A percentile compares a stretch with the other conserved stretches of the same genome.
Evolutionary conservation across 371 early-diverging fungal genomes (phyloP).

Genomic region (Mucor lusitanicus): DNA sequence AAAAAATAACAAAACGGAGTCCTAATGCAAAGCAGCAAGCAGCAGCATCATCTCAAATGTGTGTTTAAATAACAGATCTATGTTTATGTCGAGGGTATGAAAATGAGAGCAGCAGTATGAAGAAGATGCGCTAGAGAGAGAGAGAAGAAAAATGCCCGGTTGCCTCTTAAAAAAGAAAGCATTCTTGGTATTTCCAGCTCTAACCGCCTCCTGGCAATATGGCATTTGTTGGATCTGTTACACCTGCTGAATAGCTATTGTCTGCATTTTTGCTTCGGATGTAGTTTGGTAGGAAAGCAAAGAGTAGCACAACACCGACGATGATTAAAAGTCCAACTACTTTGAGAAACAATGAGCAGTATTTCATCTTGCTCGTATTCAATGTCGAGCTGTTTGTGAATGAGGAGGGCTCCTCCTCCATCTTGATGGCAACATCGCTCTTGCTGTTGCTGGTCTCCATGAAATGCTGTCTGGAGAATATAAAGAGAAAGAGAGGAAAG

Average conservation of each 20-base stretch:
- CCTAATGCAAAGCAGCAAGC: neutral
- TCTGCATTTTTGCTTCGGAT: slow-evolving; percentile 4
- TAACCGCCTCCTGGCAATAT: slow-evolving; percentile 10
- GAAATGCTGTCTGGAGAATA: neutral
- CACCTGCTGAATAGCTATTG: neutral
- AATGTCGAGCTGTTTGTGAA: neutral
- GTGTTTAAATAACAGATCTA: neutral
- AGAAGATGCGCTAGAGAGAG: too few species aligned
- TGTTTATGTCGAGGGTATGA: neutral
- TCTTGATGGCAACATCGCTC: neutral
- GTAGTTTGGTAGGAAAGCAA: slow-evolving; percentile 16
- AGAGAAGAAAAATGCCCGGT: neutral
- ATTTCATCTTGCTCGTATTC: neutral
- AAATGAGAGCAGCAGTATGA: too few species aligned
- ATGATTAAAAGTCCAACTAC: slow-evolving; percentile 8
- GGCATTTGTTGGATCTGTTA: slow-evolving; percentile 19
- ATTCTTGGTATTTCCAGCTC: neutral
- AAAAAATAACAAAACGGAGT: neutral
- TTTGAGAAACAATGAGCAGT: slow-evolving; percentile 10
- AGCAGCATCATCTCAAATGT: neutral
- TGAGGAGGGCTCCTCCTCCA: neutral
- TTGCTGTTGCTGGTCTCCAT: neutral
- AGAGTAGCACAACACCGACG: slow-evolving; percentile 6
- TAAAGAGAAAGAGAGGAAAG: neutral
- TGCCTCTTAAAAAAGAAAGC: neutral